Base-by-base conservation (phyloP, 2,329 filamentous ascomycete species). In the Exophiala sideris region DNA sequence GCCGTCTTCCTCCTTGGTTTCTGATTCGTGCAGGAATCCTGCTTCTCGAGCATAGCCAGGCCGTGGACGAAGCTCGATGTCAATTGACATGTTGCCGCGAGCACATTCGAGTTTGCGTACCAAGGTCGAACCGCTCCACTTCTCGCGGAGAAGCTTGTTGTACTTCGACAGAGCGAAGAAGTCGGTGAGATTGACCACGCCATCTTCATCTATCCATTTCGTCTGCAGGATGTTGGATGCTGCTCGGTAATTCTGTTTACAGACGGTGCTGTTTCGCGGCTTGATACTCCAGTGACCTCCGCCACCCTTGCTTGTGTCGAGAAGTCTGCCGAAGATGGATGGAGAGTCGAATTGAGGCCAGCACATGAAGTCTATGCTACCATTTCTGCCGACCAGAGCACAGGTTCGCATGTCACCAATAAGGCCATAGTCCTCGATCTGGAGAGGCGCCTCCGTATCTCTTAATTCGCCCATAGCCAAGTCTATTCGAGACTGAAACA, bases 291-390 rank as follows among this genome's bases (percentile, higher is more conserved):
- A 90, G 67, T 86, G 82, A 11, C 57, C 53, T 10, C 57, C 57
- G 0, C 87, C 88, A 20, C 88, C 87, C 66, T 86, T 89, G 62
- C 87, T 74, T 65, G 87, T 86, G 70, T 91, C 87, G 2, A 91
- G 71, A 12, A 91, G 76, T 38, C 87, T 82, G 65, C 86, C 89
- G 67, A 91, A 91, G 46, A 91, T 72, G 0, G 85, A 85, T 0
- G 87, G 87, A 5, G 87, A 89, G 68, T 91, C 87, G 66, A 91
- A 91, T 61, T 89, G 83, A 2, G 87, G 87, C 87, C 86, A 91
- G 69, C 86, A 90, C 85, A 90, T 87, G 63, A 84, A 89, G 66
- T 89, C 87, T 53, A 91, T 70, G 60, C 85, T 86, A 20, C 87
- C 87, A 64, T 87, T 83, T 66, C 87, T 87, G 60, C 85, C 86